phyloP scores from a whole-genome alignment of 2,329 filamentous ascomycete species.

The Bipolaris gigantea region DNA sequence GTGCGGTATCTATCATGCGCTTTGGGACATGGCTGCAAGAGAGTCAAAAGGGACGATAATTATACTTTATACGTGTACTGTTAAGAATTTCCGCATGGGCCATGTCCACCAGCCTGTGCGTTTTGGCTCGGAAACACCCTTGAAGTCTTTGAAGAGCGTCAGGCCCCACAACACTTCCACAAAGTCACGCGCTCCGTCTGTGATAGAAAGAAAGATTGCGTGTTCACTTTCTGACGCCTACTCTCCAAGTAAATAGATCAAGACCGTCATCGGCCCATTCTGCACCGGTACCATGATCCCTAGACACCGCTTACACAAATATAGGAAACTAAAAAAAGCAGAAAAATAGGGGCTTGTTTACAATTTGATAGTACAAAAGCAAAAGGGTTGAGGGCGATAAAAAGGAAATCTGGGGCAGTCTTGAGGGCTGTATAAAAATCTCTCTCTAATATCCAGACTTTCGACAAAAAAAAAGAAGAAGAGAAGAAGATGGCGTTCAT shows the following conservation, averaged over 20 bases:
- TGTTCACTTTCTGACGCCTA: neutral
- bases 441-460: slow-evolving; percentile 2
- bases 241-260: neutral
- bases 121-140: no score
- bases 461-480: slow-evolving; percentile 1
- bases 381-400: neutral
- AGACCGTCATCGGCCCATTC: neutral
- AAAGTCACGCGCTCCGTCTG: neutral
- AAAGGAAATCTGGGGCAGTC: neutral
- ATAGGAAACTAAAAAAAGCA: neutral
- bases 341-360: neutral
- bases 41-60: no score
- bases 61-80: no score
- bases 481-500: neutral
- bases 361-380: neutral
- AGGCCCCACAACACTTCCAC: neutral
- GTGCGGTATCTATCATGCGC: no score
- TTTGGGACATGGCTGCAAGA: no score
- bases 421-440: slow-evolving; percentile 1
- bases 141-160: neutral
- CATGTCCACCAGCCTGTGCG: no score
- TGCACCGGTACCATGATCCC: neutral
- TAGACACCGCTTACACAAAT: neutral
- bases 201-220: neutral
- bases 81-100: no score